These are phyloP conservation scores for Euphorbia peplus DNA, from an alignment of 345 rosid genomes.

Conservation along the genomic window DNA sequence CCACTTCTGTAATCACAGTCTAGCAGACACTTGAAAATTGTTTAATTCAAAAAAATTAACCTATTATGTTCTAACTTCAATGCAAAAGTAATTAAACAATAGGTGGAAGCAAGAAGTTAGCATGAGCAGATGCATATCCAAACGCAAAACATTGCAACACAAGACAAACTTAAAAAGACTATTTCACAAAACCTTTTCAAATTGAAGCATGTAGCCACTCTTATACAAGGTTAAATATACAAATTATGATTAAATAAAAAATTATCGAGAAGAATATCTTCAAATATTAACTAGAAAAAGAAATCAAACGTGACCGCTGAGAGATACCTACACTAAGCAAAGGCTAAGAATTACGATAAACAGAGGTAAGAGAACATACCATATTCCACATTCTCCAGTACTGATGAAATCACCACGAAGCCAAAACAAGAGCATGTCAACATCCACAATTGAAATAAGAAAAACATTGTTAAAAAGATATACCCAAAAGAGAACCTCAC, in stretches of 20 bases:
- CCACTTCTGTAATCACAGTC: not conserved
- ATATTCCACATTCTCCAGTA: conserved; percentile 99
- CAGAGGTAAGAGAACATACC: conserved; percentile 56
- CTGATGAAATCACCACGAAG: conserved; percentile 47
- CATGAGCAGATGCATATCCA: not conserved
- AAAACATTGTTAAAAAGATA: conserved; percentile 15
- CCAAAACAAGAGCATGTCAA: conserved; percentile 7
- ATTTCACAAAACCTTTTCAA: not conserved
- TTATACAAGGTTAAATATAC: not conserved
- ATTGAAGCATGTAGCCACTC: not conserved
- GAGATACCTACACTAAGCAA: not conserved
- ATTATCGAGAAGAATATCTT: not conserved
- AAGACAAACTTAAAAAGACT: not conserved
- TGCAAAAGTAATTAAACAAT: not conserved
- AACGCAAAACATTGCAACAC: not conserved
- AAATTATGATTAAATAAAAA: not conserved
- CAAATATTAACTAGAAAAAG: not conserved
- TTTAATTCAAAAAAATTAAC: not conserved
- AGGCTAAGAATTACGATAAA: not conserved
- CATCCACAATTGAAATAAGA: conserved; percentile 12
- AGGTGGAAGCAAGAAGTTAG: not conserved
- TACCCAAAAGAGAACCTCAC: conserved; percentile 11
- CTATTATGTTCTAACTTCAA: not conserved
- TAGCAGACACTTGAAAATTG: not conserved
- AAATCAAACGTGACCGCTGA: not conserved